phyloP scores from a whole-genome alignment of 148 eudicot genomes.

The Beta vulgaris region DNA sequence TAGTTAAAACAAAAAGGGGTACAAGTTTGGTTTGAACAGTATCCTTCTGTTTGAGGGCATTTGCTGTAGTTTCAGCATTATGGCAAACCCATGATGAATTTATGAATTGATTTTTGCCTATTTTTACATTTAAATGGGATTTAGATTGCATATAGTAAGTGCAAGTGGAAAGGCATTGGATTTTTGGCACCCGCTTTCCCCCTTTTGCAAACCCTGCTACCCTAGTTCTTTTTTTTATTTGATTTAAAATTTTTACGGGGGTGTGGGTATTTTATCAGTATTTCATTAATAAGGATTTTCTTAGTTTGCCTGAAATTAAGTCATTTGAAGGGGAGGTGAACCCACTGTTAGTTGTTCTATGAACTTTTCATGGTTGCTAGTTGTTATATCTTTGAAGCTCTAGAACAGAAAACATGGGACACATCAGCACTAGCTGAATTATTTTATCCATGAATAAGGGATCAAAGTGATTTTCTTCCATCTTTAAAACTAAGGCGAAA shows the following conservation, averaged over 20 bases:
- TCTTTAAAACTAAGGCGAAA: neutral
- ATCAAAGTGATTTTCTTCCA: neutral
- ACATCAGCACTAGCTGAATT: neutral
- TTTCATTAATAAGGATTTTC: neutral
- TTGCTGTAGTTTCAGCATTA: neutral
- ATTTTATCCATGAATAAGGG: neutral
- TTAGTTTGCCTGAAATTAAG: neutral
- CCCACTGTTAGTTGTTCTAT: neutral
- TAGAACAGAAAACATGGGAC: neutral
- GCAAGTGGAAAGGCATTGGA: neutral
- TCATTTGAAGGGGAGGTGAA: neutral
- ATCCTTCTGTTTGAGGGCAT: neutral
- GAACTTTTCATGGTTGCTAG: neutral
- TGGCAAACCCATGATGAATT: neutral
- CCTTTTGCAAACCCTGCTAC: neutral
- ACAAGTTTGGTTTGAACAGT: neutral
- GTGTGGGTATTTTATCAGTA: too few relatives aligned
- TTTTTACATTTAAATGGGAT: neutral
- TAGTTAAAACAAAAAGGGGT: neutral
- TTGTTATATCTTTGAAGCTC: neutral
- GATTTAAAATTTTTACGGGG: neutral
- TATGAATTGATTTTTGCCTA: neutral
- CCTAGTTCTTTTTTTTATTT: neutral
- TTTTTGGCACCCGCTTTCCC: neutral
- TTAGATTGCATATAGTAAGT: neutral